These are phyloP conservation scores for Tricharina praecox DNA, from an alignment of 495 filamentous ascomycete genomes.

Conservation along the genomic window DNA sequence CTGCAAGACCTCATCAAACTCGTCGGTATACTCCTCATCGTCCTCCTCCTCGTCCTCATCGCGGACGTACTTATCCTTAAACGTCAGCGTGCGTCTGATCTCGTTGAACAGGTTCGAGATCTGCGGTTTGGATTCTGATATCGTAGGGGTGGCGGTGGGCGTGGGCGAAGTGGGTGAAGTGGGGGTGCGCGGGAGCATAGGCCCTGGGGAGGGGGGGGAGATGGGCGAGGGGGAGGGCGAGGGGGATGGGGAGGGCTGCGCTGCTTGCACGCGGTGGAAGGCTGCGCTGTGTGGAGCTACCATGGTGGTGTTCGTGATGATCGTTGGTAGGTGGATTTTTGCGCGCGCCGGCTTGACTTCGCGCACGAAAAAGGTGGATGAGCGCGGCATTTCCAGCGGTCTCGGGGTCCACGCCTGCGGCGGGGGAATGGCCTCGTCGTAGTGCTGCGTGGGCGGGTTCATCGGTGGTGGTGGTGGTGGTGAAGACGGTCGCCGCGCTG, in stretches of 20 bases:
- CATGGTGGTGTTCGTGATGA: too few relatives aligned
- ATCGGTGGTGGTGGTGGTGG: too few relatives aligned
- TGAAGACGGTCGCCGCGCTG: too few relatives aligned
- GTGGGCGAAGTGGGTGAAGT: too few relatives aligned
- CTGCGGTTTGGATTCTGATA: neutral
- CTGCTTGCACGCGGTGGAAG: neutral
- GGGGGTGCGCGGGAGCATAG: neutral
- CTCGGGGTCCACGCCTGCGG: too few relatives aligned
- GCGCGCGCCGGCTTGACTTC: too few relatives aligned
- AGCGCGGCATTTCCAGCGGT: too few relatives aligned
- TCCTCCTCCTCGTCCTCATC: conserved; percentile 3
- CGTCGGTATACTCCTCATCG: conserved; percentile 7
- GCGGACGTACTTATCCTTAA: neutral
- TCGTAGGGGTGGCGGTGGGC: neutral
- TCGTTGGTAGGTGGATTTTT: too few relatives aligned
- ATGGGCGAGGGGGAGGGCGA: neutral
- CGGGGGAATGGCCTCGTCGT: too few relatives aligned
- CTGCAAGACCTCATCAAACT: conserved; percentile 6
- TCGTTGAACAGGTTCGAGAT: neutral
- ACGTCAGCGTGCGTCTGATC: neutral
- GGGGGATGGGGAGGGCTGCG: too few relatives aligned
- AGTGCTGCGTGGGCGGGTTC: too few relatives aligned
- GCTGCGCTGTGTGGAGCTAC: neutral
- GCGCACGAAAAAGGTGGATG: too few relatives aligned
- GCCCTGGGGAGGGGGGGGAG: neutral